phyloP scores from a whole-genome alignment of 805 yeast species.

The Ascoidea tarda region DNA sequence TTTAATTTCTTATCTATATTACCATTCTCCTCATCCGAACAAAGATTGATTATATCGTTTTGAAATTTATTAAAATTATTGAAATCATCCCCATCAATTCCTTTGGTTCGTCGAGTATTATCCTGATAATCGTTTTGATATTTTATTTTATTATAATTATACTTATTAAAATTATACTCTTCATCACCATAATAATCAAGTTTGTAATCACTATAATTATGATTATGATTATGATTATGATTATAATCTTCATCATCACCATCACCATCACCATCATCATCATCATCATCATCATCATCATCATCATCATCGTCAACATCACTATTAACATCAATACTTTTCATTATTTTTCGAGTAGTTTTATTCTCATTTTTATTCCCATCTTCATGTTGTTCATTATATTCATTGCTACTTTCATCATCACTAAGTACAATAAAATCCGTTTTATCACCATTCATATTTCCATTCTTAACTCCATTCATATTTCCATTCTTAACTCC shows the following conservation, averaged over 20 bases:
- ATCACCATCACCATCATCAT: constrained; percentile 1
- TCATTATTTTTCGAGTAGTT: constrained; percentile 1
- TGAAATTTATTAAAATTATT: too few species aligned
- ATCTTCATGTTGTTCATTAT: neutral
- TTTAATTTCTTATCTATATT: too few species aligned
- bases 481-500: neutral
- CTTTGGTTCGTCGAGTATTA: too few species aligned
- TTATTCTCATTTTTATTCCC: neutral
- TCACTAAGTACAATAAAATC: neutral
- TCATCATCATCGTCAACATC: constrained; percentile 5
- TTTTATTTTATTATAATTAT: too few species aligned
- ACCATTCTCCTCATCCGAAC: too few species aligned
- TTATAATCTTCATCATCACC: constrained; percentile 1
- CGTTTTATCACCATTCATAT: neutral
- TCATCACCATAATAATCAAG: constrained; percentile 19
- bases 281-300: constrained; percentile 5
- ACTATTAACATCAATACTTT: constrained; percentile 8
- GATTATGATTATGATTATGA: constrained; percentile 10
- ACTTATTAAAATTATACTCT: neutral
- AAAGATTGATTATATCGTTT: too few species aligned
- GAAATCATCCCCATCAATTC: too few species aligned
- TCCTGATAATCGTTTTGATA: too few species aligned
- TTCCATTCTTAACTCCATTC: neutral
- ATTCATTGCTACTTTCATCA: neutral
- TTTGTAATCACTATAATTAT: constrained; percentile 20